Percentiles rank a stretch among this genome's conserved stretches.
Evolutionary conservation across 2,329 filamentous ascomycete genomes (phyloP).

Genomic region (Fusarium armeniacum): DNA sequence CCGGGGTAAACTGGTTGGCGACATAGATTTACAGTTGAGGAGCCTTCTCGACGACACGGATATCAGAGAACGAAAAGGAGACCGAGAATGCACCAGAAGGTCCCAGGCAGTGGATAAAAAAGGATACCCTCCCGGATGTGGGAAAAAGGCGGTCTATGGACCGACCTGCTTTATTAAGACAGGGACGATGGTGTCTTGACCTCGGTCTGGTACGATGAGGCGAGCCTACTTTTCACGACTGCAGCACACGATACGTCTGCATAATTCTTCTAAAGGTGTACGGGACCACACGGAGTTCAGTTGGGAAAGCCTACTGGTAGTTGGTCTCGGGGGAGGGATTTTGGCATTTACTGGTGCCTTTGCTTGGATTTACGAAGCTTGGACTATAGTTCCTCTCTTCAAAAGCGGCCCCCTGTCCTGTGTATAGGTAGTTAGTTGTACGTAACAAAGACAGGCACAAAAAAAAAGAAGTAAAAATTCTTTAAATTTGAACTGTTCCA

Average conservation of each 20-base stretch:
- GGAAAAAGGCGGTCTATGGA: constrained; percentile 36
- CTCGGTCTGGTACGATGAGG: constrained; percentile 52
- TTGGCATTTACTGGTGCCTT: constrained; percentile 41
- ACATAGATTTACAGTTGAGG: constrained; percentile 49
- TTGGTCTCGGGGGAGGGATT: constrained; percentile 42
- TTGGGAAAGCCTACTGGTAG: constrained; percentile 22
- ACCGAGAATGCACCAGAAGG: constrained; percentile 54
- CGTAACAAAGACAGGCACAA: constrained; percentile 53
- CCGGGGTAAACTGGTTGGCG: constrained; percentile 47
- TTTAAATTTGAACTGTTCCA: constrained; percentile 36
- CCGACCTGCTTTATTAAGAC: constrained; percentile 37
- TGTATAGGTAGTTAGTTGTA: constrained; percentile 59
- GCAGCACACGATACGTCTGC: constrained; percentile 47
- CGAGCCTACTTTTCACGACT: constrained; percentile 49
- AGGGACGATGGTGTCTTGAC: constrained; percentile 46
- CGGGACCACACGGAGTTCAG: constrained; percentile 32
- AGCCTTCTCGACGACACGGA: constrained; percentile 48
- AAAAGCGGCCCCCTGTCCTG: constrained; percentile 47
- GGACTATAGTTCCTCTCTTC: constrained; percentile 43
- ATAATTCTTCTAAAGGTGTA: constrained; percentile 51
- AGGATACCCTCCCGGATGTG: constrained; percentile 47
- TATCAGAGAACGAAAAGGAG: constrained; percentile 47
- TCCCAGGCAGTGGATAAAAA: constrained; percentile 46
- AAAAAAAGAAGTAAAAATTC: constrained; percentile 56
- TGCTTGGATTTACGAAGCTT: constrained; percentile 44